A percentile compares a stretch with the other conserved stretches of the same genome.
Evolutionary conservation across 2,329 filamentous ascomycete genomes (phyloP).

Genomic region (Metarhizium humberi): DNA sequence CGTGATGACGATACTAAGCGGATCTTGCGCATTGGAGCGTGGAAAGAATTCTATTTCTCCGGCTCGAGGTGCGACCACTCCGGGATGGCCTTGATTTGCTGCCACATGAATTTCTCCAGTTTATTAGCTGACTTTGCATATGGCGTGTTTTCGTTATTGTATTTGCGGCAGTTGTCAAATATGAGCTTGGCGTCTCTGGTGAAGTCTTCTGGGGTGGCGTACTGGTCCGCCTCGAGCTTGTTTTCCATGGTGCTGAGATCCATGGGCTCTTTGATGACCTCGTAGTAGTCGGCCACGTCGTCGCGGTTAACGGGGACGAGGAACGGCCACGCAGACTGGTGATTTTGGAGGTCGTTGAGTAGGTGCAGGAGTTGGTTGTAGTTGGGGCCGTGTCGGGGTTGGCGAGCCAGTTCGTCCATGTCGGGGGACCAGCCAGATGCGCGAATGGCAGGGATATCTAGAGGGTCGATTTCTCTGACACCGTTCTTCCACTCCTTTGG

Average conservation of each 20-base stretch:
- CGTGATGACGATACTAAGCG: not conserved
- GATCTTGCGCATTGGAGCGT: constrained; percentile 5
- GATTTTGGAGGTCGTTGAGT: constrained; percentile 91
- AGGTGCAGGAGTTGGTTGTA: constrained; percentile 90
- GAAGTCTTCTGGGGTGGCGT: constrained; percentile 81
- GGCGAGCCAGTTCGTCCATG: constrained; percentile 94
- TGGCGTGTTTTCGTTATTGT: constrained; percentile 86
- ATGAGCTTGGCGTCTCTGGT: constrained; percentile 80
- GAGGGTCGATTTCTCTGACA: constrained; percentile 67
- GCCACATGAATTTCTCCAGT: constrained; percentile 91
- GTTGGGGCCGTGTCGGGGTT: constrained; percentile 91
- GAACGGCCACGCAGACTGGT: constrained; percentile 90
- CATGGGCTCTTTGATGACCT: constrained; percentile 97
- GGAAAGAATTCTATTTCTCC: constrained; percentile 16
- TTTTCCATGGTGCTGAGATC: constrained; percentile 92
- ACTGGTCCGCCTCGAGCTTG: constrained; percentile 81
- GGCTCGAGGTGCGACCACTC: constrained; percentile 70
- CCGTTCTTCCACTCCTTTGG: constrained; percentile 80
- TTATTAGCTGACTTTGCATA: constrained; percentile 95
- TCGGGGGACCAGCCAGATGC: constrained; percentile 91
- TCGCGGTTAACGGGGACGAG: constrained; percentile 87
- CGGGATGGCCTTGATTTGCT: constrained; percentile 80
- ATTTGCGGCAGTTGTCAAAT: constrained; percentile 89
- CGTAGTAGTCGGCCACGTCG: constrained; percentile 97
- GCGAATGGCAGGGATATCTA: constrained; percentile 80